Base-by-base conservation (phyloP, 306 rosid genomes). In the Prunus davidiana region DNA sequence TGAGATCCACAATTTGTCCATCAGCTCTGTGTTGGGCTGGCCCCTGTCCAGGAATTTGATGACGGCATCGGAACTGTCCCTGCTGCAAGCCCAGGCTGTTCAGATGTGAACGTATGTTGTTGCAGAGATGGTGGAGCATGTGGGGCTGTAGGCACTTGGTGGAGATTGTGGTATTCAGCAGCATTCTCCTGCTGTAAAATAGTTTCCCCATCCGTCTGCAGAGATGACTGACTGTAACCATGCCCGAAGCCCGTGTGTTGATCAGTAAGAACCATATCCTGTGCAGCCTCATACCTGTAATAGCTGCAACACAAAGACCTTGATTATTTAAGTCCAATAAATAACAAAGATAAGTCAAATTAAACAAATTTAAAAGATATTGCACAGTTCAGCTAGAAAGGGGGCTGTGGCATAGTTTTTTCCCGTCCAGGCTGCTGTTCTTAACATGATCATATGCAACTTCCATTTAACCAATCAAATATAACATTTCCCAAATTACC, bases 381-480 rank as follows among this genome's bases (percentile, higher is more conserved):
- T 54, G 75, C 51, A 20, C 7, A 3, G 25, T 69, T 28, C 47
- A 54, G 47, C 64, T 71, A 34, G 20, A 18, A 32, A 30, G 49
- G 32, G 43, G 28, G n/a, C 1, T 41, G 28, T 54, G 45, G 75
- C 24, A 28, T 19, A 69, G 18, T 19, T 71, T 38, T 51, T 51
- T 51, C 56, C 13, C 1, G 13, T 71, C 50, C 67, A 12, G 52
- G 63, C 52, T 41, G 76, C 45, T 72, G 14, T 58, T 58, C 55
- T 58, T 60, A 73, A 18, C 65, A 55, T 72, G 76, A 64, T 71
- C 32, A 34, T 56, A 22, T 70, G n/a, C 54, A 73, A 60, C 68
- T 45, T 50, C 47, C 34, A 8, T 25, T 67, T 67, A 52, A 50
- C 25, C 41, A 47, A 69, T 27, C 45, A 49, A 51, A 25, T 46